A percentile compares a stretch with the other conserved stretches of the same genome.
Evolutionary conservation across 257 asterid species (phyloP).

Genomic region (Nicotiana undulata): DNA sequence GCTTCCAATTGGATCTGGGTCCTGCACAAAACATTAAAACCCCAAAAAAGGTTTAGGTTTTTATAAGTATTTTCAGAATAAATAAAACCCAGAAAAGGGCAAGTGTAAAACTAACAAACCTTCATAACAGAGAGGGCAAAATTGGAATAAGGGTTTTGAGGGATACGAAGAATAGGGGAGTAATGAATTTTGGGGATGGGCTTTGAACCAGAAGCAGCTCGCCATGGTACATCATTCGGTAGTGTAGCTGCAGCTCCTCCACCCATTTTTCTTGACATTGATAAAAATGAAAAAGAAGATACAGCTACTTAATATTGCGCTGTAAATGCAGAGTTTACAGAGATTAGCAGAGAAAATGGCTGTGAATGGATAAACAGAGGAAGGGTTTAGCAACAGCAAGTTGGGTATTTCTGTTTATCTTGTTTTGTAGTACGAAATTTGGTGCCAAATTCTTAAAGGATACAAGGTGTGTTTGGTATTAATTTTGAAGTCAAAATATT

Average conservation of each 20-base stretch:
- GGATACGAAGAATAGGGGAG: constrained; percentile 71
- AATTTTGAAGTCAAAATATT: no score
- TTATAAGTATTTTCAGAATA: not conserved
- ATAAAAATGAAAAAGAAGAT: no score
- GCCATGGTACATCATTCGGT: constrained; percentile 75
- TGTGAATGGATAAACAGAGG: no score
- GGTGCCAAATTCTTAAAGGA: no score
- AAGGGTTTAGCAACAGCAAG: no score
- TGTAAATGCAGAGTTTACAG: no score
- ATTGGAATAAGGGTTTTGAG: constrained; percentile 52
- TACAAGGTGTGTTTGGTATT: no score
- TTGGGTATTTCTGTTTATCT: no score
- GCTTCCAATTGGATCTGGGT: constrained; percentile 51
- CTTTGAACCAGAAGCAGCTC: constrained; percentile 56
- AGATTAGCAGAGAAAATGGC: no score
- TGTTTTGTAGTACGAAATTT: no score
- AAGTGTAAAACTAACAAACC: constrained; percentile 25
- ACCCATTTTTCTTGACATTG: constrained; percentile 31
- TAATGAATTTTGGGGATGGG: constrained; percentile 84
- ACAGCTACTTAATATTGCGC: no score
- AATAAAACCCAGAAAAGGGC: not conserved
- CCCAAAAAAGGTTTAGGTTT: not conserved
- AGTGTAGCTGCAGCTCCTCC: constrained; percentile 50
- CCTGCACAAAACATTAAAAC: constrained; percentile 6
- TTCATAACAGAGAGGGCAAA: constrained; percentile 72